Evolutionary conservation across 345 rosid genomes (phyloP).

Genomic region (Salix caprea): DNA sequence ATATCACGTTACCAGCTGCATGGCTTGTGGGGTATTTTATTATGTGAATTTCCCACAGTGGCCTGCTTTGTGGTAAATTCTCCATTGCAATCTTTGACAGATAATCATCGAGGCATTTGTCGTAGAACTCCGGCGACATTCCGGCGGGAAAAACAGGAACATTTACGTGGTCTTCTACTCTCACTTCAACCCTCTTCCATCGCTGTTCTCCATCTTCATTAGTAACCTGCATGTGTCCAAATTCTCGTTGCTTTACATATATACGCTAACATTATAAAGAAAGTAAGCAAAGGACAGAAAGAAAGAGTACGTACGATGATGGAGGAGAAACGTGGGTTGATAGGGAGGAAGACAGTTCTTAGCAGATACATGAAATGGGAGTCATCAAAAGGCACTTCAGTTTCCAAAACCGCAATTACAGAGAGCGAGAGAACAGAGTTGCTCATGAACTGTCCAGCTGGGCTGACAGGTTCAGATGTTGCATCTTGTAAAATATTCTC

Average conservation of each 20-base stretch:
- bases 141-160: conserved; percentile 26
- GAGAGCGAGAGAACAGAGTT: conserved; percentile 26
- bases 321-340: conserved; percentile 46
- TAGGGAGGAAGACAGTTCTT: conserved; percentile 33
- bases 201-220: conserved; percentile 21
- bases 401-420: conserved; percentile 29
- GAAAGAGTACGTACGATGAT: conserved; percentile 21
- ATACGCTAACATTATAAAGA: not conserved
- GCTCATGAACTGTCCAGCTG: conserved; percentile 32
- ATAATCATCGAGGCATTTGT: conserved; percentile 25
- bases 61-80: conserved; percentile 28
- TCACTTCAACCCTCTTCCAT: conserved; percentile 37
- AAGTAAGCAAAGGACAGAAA: not conserved
- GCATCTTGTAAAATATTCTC: conserved; percentile 19
- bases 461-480: conserved; percentile 31
- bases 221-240: conserved; percentile 14
- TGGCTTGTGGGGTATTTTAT: conserved; percentile 35
- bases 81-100: conserved; percentile 28
- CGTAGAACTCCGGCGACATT: conserved; percentile 29
- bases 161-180: conserved; percentile 22
- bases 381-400: conserved; percentile 32
- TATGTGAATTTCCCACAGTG: conserved; percentile 50
- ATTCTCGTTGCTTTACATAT: not conserved
- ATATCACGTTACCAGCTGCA: conserved; percentile 27
- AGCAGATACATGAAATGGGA: conserved; percentile 9